Base-by-base conservation (phyloP, 164 flowering plant species). In the Kalanchoe fedtschenkoi region DNA sequence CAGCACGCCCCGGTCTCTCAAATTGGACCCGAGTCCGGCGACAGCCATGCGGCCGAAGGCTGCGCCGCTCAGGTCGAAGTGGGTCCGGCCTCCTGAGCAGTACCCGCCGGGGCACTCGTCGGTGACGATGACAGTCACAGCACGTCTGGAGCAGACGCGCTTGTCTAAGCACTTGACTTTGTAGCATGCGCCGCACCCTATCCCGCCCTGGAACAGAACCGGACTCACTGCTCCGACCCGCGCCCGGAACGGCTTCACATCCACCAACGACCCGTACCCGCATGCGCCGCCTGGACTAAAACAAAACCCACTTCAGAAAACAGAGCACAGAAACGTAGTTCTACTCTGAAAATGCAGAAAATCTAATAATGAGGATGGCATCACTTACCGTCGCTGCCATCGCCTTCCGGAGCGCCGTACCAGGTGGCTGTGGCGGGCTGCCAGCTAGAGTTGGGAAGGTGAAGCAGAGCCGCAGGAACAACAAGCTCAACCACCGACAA, bases 371-470 rank as follows among this genome's bases (percentile, higher is more conserved):
- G 13, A 37, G 1, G 39, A 21, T 2, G 21, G 1, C 0, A 7
- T 24, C 42, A 34, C 71, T 33, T 76, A 91, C 98, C 99, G 73
- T 70, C 74, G 68, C 97, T 95, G 21, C 97, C 97, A 62, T 88
- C 96, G 54, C 99, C 99, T 6, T 87, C 84, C 63, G 99, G 90
- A 66, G 81, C 79, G 39, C 99, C 99, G 81, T 95, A 95, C 97
- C 99, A 95, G 38, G 99, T 95, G 43, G 99, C 97, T 53, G 89
- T 78, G 66, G 97, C 99, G 9, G 88, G 82, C 1, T 58, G 65
- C 99, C 99, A 95, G 69, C 76, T 89, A 37, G 69, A 29, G 78
- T 78, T 76, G 6, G 77, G 10, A 1, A 75, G 14, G 1, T 6
- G 64, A 51, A 51, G 32, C 28, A 15, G 17, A 26, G 56, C 24